A percentile compares a stretch with the other conserved stretches of the same genome.
Conservation (phyloP, 2,329 filamentous ascomycete genomes). For the Fusarium verticillioides region DNA sequence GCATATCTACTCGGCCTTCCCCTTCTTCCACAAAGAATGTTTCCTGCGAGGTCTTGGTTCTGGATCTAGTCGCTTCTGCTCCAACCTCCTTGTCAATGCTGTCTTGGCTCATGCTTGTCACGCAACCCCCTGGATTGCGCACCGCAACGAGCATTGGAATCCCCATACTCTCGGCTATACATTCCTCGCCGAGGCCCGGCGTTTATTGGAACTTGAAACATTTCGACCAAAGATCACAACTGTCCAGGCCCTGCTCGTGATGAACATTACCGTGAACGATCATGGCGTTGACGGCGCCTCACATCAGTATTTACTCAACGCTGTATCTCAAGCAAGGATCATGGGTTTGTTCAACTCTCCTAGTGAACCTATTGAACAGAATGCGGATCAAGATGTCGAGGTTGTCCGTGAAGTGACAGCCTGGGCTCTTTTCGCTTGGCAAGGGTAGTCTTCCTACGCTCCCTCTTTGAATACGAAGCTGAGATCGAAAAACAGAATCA, state of each 20-base stretch:
- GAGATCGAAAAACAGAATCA: neutral
- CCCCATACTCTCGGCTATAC: neutral
- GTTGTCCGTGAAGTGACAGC: neutral
- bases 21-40: neutral
- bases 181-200: neutral
- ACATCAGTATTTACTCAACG: neutral
- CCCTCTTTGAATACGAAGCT: neutral
- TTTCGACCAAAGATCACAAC: neutral
- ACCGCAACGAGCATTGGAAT: neutral
- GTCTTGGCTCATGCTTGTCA: neutral
- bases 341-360: neutral
- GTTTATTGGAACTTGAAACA: neutral
- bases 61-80: neutral
- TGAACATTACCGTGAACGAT: neutral
- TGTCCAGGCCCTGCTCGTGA: neutral
- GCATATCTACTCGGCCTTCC: neutral
- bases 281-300: neutral
- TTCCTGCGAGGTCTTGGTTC: neutral
- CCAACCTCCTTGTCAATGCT: neutral
- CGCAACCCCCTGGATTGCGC: neutral
- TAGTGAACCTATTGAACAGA: neutral
- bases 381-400: neutral
- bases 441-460: neutral
- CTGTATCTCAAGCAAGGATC: neutral
- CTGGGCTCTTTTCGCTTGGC: neutral